Base-by-base conservation (phyloP, 768 basidiomycete species). In the Naganishia onofrii region DNA sequence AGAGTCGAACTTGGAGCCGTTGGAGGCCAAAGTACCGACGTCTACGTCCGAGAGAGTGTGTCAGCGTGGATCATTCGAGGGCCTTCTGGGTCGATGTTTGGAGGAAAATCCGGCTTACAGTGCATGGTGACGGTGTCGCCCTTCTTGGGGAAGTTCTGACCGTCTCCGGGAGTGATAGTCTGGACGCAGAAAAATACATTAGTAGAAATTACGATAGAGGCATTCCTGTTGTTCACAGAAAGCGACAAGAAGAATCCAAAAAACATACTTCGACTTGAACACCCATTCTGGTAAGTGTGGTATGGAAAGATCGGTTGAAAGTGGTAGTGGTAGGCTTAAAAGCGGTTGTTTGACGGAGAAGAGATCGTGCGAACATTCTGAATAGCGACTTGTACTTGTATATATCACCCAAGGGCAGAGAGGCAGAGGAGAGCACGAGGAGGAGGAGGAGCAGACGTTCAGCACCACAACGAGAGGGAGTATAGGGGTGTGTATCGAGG, bases 1-100 rank as follows among this genome's bases (percentile, higher is more conserved):
- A n/a, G 77, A 78, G 73, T 81, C 79, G 71, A 81, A 81, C 71
- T 79, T 79, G 75, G 76, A 77, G 19, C 79, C 79, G 72, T 81
- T 78, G 70, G 66, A 68, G 34, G 73, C 75, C 67, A 81, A 76
- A 69, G 79, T 81, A 56, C 79, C 79, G 70, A 78, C 77, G 78
- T 81, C 79, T 80, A 32, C 10, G 34, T 6, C n/a, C 19, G 31
- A 8, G 23, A 36, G n/a, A 13, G 36, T 23, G 12, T 55, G 32
- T n/a, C 8, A 42, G 38, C 26, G n/a, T n/a, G 28, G 42, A 29
- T n/a, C 2, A 4, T 10, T 17, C n/a, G 8, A 5, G 23, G 10
- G 31, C 0, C 36, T 32, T 8, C 31, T 2, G 54, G 26, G 5
- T 5, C 19, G 63, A 28, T 26, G 15, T 42, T n/a, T n/a, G n/a